Evolutionary conservation across 2,329 filamentous ascomycete genomes (phyloP), one percentile per base, ranked within the genome.

Genomic region (Trichoderma arundinaceum): DNA sequence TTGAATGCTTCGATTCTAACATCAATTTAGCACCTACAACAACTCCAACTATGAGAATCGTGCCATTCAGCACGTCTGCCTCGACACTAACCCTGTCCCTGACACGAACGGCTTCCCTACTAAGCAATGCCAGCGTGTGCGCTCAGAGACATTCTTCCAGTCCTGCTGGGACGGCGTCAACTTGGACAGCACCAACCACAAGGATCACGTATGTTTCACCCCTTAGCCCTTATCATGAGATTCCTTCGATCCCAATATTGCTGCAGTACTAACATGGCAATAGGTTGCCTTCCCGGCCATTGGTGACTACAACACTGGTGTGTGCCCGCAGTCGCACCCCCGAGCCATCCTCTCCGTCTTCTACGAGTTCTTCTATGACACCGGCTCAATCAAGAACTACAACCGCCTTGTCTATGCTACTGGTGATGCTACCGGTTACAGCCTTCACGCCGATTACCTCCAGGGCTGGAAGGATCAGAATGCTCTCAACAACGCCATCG

Each of bases 151-250:
- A 19, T 83, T 82, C 72, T 88, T 88, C 72, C 86, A 85, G 1
- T 82, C 82, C 4, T 89, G 87, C 78, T 89, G 87, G 87, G 81
- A 90, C 67, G 87, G 87, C 39, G 76, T 78, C 51, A 82, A 87
- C 68, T 70, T 86, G 22, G 85, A 88, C 71, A 80, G 80, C 7
- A 54, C 77, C 1, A 79, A 87, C 73, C 85, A 88, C 74, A 82
- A 81, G 70, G 83, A 76, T 7, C 61, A 64, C 15, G 61, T 63
- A 54, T 7, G 60, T 44, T n/a, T 35, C 3, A 4, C 13, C 19
- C 10, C 15, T 38, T 32, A n/a, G 9, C 15, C 9, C 22, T 1
- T 9, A 9, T 6, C 32, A 4, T 2, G 28, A n/a, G 9, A 4
- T 12, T 38, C n/a, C 38, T 22, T 9, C 3, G 4, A 5, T 1